A percentile compares a stretch with the other conserved stretches of the same genome.
These are phyloP conservation scores for Kwoniella heveanensis DNA, from an alignment of 768 basidiomycete genomes.

Conservation along the genomic window DNA sequence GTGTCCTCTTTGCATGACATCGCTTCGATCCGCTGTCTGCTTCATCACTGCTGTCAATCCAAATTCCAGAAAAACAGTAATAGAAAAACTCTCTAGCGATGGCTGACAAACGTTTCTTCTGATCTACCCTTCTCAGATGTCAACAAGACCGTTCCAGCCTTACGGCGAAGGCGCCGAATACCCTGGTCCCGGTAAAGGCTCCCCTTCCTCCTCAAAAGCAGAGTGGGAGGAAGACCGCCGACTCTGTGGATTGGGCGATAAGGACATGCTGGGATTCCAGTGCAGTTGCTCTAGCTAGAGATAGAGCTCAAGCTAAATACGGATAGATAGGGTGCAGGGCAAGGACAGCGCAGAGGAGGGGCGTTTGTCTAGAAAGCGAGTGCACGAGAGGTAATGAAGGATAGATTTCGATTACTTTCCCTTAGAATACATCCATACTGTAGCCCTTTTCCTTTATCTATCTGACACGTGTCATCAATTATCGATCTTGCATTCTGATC, in stretches of 20 bases:
- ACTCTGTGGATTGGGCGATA: conserved; percentile 76
- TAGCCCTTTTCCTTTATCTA: no score
- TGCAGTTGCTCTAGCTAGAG: conserved; percentile 82
- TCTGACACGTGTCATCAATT: no score
- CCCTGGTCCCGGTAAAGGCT: conserved; percentile 50
- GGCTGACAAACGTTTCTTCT: conserved; percentile 4
- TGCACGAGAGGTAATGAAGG: no score
- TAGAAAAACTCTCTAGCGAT: no score
- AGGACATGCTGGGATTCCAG: conserved; percentile 80
- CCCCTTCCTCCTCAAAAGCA: conserved; percentile 44
- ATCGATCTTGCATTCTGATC: no score
- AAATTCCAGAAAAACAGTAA: no score
- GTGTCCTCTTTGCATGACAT: not conserved
- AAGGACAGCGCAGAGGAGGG: no score
- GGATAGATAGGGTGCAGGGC: no score
- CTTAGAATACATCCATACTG: no score
- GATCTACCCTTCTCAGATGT: conserved; percentile 72
- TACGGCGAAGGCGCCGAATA: conserved; percentile 72
- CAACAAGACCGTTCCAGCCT: conserved; percentile 75
- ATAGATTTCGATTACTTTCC: no score
- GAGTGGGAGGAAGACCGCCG: conserved; percentile 64
- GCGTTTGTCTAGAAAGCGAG: no score
- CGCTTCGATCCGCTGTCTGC: not conserved
- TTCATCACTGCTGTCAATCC: not conserved
- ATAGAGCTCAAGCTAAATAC: no score